Evolutionary conservation across 805 yeast species (phyloP).

Genomic region (Babjeviella inositovora): DNA sequence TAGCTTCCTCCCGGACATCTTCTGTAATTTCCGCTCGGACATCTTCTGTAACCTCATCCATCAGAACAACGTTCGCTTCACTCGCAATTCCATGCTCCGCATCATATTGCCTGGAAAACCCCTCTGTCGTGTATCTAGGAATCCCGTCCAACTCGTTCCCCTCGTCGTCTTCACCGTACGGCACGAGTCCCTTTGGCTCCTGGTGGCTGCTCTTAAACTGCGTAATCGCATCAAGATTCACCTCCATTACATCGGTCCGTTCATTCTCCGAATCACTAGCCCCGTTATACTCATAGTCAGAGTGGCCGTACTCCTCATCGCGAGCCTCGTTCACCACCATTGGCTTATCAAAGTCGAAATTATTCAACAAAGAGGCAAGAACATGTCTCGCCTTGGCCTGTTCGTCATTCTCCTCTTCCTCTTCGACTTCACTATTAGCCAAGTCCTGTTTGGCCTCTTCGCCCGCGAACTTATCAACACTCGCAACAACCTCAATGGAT

Average conservation of each 20-base stretch:
- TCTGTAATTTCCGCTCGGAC: slow-evolving; percentile 11
- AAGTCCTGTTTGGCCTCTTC: slow-evolving; percentile 7
- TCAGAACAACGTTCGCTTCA: too few species aligned
- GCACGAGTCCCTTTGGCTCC: slow-evolving; percentile 5
- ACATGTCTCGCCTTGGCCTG: slow-evolving; percentile 25
- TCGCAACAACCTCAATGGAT: slow-evolving; percentile 11
- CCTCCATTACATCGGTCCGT: slow-evolving; percentile 4
- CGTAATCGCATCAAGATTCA: slow-evolving; percentile 1
- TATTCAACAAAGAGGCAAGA: slow-evolving; percentile 26
- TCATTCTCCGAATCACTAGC: slow-evolving; percentile 7
- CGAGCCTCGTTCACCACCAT: slow-evolving; percentile 20
- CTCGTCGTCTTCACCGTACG: slow-evolving; percentile 7
- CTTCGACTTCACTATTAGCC: slow-evolving; percentile 8
- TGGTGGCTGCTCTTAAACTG: slow-evolving; percentile 3
- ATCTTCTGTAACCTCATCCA: slow-evolving; percentile 9
- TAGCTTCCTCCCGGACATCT: slow-evolving; percentile 10
- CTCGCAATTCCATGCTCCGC: too few species aligned
- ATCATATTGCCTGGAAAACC: not conserved
- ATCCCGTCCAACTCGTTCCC: slow-evolving; percentile 6
- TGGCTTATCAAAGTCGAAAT: slow-evolving; percentile 37
- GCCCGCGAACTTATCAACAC: slow-evolving; percentile 9
- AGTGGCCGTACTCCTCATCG: slow-evolving; percentile 17
- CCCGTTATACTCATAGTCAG: slow-evolving; percentile 29
- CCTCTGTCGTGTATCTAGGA: slow-evolving; percentile 1
- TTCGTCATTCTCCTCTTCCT: slow-evolving; percentile 12